Percentiles rank a stretch among this genome's conserved stretches.
phyloP scores from a whole-genome alignment of 1,284 basidiomycete genomes.

The Malassezia psittaci region DNA sequence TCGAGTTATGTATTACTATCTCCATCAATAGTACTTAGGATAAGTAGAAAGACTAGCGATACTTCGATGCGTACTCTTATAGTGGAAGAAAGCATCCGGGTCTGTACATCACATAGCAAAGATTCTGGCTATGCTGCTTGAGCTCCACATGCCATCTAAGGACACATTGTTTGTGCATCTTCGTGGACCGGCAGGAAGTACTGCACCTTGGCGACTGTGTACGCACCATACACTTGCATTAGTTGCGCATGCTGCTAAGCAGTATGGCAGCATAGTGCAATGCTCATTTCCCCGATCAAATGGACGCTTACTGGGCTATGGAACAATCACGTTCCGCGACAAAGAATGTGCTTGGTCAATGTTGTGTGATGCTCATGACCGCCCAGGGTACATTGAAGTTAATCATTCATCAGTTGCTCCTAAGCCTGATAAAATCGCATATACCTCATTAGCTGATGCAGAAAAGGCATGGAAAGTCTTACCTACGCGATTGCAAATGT shows the following conservation, averaged over 20 bases:
- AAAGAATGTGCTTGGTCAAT: conserved; percentile 1
- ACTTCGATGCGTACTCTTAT: too few species aligned
- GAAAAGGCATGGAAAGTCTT: conserved; percentile 2
- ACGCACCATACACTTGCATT: conserved; percentile 12
- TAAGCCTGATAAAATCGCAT: conserved; percentile 5
- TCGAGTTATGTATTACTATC: too few species aligned
- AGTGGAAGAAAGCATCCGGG: too few species aligned
- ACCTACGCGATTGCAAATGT: conserved; percentile 8
- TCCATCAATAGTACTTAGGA: too few species aligned
- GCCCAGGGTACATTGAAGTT: conserved; percentile 6
- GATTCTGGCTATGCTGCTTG: background rate
- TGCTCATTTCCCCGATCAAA: conserved; percentile 4
- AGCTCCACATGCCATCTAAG: background rate
- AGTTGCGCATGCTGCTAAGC: conserved; percentile 10
- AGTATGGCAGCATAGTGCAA: conserved; percentile 8
- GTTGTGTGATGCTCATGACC: conserved; percentile 2
- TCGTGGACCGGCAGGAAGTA: conserved; percentile 7
- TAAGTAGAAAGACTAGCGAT: too few species aligned
- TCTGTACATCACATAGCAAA: too few species aligned
- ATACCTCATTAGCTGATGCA: background rate
- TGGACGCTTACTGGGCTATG: conserved; percentile 8
- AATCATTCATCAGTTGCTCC: background rate
- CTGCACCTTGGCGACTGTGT: conserved; percentile 5
- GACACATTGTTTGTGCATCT: conserved; percentile 11
- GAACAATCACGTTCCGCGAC: conserved; percentile 6